Conservation (phyloP, 257 asterid genomes). For the Solanum sejunctum region DNA sequence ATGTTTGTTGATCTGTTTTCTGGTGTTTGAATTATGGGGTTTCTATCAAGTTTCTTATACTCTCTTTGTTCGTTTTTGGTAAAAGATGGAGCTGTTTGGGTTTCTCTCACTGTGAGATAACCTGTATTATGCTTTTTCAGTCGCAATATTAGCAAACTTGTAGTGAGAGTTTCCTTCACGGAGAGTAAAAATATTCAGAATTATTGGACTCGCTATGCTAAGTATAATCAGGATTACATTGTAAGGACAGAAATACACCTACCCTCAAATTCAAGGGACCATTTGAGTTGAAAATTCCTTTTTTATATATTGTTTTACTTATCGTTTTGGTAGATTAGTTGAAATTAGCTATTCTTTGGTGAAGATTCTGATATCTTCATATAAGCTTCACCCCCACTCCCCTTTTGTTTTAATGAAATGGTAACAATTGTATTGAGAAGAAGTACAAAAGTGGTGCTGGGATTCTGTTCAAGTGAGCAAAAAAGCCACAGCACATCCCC, state of each 20-base stretch:
- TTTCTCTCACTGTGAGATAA: not conserved
- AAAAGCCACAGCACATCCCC: not conserved
- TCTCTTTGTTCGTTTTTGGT: not conserved
- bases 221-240: not conserved
- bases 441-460: not conserved
- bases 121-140: not conserved
- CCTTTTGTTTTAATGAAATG: not conserved
- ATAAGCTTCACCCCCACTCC: too few relatives aligned
- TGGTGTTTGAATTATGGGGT: not conserved
- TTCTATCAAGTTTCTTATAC: not conserved
- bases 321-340: not conserved
- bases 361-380: not conserved
- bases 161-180: not conserved
- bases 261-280: not conserved
- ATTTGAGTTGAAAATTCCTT: not conserved
- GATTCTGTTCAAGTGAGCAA: not conserved
- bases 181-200: not conserved
- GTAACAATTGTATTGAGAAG: not conserved
- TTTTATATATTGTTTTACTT: not conserved
- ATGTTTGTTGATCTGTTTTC: not conserved
- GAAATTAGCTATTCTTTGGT: not conserved
- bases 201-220: not conserved
- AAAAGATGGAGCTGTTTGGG: not conserved
- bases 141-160: not conserved
- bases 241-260: not conserved